Conservation (phyloP, 2,329 filamentous ascomycete genomes). For the Pseudogymnoascus destructans region DNA sequence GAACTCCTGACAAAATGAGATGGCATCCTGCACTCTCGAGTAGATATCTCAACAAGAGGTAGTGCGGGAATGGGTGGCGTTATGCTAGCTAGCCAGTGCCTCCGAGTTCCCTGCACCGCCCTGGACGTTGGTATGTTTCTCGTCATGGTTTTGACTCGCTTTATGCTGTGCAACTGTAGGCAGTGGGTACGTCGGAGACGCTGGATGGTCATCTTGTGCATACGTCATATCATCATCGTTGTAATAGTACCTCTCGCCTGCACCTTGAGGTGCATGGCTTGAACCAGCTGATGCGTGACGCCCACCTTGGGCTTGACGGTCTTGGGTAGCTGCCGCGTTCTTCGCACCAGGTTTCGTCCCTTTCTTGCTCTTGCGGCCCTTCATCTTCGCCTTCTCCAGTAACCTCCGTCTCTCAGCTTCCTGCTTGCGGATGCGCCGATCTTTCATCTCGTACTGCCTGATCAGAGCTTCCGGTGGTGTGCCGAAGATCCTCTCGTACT, state of each 20-base stretch:
- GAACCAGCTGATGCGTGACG: slow-evolving; percentile 24
- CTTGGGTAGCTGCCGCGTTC: slow-evolving; percentile 15
- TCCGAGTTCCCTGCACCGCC: slow-evolving; percentile 29
- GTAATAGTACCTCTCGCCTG: slow-evolving; percentile 34
- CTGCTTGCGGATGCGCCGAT: slow-evolving; percentile 69
- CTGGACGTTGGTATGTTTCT: slow-evolving; percentile 29
- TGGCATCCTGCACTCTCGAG: not conserved
- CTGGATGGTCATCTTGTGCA: slow-evolving; percentile 19
- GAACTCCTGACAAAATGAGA: slow-evolving; percentile 5
- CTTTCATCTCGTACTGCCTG: slow-evolving; percentile 86
- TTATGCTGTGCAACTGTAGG: slow-evolving; percentile 20
- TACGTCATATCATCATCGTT: slow-evolving; percentile 34
- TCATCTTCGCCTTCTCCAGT: slow-evolving; percentile 87
- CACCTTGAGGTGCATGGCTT: slow-evolving; percentile 24
- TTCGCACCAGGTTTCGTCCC: slow-evolving; percentile 43
- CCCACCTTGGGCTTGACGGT: slow-evolving; percentile 18
- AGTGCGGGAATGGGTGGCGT: not conserved
- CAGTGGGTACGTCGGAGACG: slow-evolving; percentile 27
- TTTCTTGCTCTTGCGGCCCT: slow-evolving; percentile 82
- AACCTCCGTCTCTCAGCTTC: slow-evolving; percentile 75
- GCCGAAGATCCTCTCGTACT: slow-evolving; percentile 95
- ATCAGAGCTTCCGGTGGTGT: slow-evolving; percentile 72
- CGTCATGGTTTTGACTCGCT: slow-evolving; percentile 25
- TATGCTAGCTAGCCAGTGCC: not conserved
- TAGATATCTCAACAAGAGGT: slow-evolving; percentile 1